A percentile compares a stretch with the other conserved stretches of the same genome.
phyloP scores from a whole-genome alignment of 2,329 filamentous ascomycete genomes.

The Neofusicoccum parvum region DNA sequence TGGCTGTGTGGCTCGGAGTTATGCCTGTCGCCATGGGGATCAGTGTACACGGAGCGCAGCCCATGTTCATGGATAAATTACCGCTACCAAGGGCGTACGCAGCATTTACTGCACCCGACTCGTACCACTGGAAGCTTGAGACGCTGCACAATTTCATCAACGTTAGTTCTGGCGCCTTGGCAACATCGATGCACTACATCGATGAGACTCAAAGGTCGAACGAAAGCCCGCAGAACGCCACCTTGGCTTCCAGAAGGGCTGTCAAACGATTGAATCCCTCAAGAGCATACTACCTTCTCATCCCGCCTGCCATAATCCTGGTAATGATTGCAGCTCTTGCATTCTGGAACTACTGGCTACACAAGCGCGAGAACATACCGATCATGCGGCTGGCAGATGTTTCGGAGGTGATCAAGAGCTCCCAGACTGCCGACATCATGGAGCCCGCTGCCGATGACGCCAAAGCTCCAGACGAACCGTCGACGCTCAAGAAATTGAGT shows the following conservation, averaged over 20 bases:
- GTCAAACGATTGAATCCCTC: background rate
- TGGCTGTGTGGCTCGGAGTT: conserved; percentile 22
- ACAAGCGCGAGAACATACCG: background rate
- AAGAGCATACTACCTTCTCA: background rate
- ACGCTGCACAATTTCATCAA: conserved; percentile 3
- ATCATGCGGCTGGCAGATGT: conserved; percentile 9
- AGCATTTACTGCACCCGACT: background rate
- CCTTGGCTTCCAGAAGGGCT: background rate
- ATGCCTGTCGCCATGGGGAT: conserved; percentile 21
- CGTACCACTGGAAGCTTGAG: background rate
- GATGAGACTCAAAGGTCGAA: background rate
- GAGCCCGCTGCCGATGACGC: background rate
- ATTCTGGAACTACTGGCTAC: conserved; percentile 2
- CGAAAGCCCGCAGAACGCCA: background rate
- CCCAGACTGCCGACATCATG: conserved; percentile 1
- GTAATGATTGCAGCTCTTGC: background rate
- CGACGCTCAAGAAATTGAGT: background rate
- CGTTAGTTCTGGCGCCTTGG: conserved; percentile 4
- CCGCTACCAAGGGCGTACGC: background rate
- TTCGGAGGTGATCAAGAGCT: conserved; percentile 4
- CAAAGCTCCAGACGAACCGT: background rate
- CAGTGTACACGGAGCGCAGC: conserved; percentile 19
- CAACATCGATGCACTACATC: background rate
- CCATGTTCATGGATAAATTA: background rate
- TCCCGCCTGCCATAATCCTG: background rate